A percentile compares a stretch with the other conserved stretches of the same genome.
phyloP scores from a whole-genome alignment of 1,284 basidiomycete genomes.

The Ganoderma leucocontextum region DNA sequence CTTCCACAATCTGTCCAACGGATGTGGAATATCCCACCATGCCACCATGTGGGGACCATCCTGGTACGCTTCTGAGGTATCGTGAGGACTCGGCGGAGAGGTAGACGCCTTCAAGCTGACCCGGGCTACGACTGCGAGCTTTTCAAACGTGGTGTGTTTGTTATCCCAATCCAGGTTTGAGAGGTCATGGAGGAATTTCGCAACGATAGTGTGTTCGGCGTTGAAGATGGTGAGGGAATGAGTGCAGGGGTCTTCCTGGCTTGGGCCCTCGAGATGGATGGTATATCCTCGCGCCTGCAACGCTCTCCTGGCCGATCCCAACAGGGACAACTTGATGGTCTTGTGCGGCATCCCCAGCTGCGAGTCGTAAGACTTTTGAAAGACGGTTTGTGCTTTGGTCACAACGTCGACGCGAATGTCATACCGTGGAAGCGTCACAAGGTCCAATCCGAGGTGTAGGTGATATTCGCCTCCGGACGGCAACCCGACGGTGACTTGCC shows the following conservation, averaged over 20 bases:
- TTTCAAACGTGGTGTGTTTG: not conserved
- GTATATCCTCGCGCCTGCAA: not conserved
- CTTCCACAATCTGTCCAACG: not conserved
- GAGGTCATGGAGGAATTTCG: not conserved
- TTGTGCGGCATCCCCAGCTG: not conserved
- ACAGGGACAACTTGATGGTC: not conserved
- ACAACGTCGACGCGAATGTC: not conserved
- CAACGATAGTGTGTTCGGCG: not conserved
- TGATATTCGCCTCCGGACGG: too few species aligned
- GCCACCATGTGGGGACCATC: not conserved
- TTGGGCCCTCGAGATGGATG: not conserved
- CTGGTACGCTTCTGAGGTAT: not conserved
- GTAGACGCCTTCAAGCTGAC: not conserved
- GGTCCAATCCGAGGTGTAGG: too few species aligned
- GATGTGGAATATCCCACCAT: not conserved
- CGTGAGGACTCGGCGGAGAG: too few species aligned
- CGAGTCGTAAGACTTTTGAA: not conserved
- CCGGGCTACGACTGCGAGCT: not conserved
- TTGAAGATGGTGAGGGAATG: not conserved
- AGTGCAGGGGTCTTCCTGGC: not conserved
- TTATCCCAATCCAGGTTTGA: too few species aligned
- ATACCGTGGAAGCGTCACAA: too few species aligned
- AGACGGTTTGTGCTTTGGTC: not conserved
- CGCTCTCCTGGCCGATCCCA: not conserved
- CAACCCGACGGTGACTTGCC: too few species aligned